phyloP scores from a whole-genome alignment of 2,329 filamentous ascomycete species.

The Neopestalotiopsis clavispora region DNA sequence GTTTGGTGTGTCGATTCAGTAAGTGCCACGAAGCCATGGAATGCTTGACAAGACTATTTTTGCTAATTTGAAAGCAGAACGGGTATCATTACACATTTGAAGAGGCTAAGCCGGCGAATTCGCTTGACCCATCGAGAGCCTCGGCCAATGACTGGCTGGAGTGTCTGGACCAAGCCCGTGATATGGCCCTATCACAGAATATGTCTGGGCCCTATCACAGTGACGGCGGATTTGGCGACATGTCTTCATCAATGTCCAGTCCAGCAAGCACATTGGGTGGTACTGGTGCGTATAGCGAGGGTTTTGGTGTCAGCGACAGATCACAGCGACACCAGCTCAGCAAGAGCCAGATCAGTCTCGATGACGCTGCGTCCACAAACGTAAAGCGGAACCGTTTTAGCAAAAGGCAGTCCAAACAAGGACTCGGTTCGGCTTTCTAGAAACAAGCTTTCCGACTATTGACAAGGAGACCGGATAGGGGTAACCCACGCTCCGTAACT shows the following conservation, averaged over 20 bases:
- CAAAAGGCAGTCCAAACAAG: conserved; percentile 91
- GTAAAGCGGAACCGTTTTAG: conserved; percentile 76
- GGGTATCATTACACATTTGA: conserved; percentile 94
- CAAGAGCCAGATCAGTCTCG: conserved; percentile 62
- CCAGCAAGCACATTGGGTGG: conserved; percentile 75
- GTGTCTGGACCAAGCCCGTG: conserved; percentile 81
- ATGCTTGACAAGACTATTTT: conserved; percentile 17
- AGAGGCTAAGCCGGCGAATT: conserved; percentile 75
- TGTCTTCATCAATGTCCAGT: conserved; percentile 76
- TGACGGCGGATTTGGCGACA: conserved; percentile 70
- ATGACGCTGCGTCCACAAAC: conserved; percentile 47
- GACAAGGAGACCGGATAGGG: not conserved
- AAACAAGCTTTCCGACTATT: conserved; percentile 9
- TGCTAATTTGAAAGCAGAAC: conserved; percentile 18
- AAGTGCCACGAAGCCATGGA: conserved; percentile 47
- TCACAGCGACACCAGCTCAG: conserved; percentile 61
- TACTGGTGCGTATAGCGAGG: conserved; percentile 56
- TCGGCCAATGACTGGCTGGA: conserved; percentile 93
- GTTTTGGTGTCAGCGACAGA: conserved; percentile 54
- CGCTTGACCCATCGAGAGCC: conserved; percentile 61
- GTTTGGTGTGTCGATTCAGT: conserved; percentile 94
- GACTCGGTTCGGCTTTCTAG: conserved; percentile 86
- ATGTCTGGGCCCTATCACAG: conserved; percentile 68
- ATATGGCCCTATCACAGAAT: conserved; percentile 79
- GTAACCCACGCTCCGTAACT: not conserved